Evolutionary conservation across 441 rosid genomes (phyloP).

Genomic region (Pelargonium citronellum): DNA sequence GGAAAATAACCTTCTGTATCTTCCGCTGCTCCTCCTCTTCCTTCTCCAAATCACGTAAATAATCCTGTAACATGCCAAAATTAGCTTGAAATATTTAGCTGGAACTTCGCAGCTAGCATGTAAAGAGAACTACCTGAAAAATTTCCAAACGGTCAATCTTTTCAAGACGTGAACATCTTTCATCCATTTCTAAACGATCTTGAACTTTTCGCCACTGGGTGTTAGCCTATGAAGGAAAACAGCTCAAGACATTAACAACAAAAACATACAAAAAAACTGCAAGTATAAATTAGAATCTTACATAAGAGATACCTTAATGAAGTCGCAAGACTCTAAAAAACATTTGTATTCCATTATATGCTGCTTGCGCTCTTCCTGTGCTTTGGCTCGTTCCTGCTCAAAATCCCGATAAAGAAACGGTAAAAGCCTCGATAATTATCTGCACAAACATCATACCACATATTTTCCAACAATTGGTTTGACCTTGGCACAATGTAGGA

Average conservation of each 20-base stretch:
- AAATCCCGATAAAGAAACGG: slow-evolving; percentile 23
- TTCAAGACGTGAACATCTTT: slow-evolving; percentile 63
- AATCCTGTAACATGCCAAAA: slow-evolving; percentile 41
- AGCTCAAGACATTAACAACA: slow-evolving; percentile 20
- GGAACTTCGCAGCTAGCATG: slow-evolving; percentile 10
- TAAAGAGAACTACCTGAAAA: slow-evolving; percentile 44
- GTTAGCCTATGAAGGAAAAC: slow-evolving; percentile 37
- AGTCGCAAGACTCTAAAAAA: slow-evolving; percentile 59
- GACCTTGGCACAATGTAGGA: not conserved
- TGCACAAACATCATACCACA: not conserved
- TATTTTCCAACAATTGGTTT: not conserved
- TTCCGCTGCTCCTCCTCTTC: slow-evolving; percentile 69
- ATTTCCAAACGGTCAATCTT: slow-evolving; percentile 62
- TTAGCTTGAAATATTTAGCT: slow-evolving; percentile 20
- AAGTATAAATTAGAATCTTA: slow-evolving; percentile 11
- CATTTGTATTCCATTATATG: slow-evolving; percentile 47
- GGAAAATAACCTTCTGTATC: slow-evolving; percentile 49
- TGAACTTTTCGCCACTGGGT: slow-evolving; percentile 82
- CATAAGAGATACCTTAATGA: slow-evolving; percentile 49
- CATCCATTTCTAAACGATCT: slow-evolving; percentile 62
- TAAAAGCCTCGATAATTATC: not conserved
- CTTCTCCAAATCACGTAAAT: slow-evolving; percentile 52
- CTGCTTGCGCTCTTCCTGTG: slow-evolving; percentile 52
- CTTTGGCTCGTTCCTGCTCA: slow-evolving; percentile 51
- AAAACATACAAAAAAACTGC: slow-evolving; percentile 9